A percentile compares a stretch with the other conserved stretches of the same genome.
Evolutionary conservation across 169 alveolate species (phyloP).

Genomic region (Hammondia hammondi): DNA sequence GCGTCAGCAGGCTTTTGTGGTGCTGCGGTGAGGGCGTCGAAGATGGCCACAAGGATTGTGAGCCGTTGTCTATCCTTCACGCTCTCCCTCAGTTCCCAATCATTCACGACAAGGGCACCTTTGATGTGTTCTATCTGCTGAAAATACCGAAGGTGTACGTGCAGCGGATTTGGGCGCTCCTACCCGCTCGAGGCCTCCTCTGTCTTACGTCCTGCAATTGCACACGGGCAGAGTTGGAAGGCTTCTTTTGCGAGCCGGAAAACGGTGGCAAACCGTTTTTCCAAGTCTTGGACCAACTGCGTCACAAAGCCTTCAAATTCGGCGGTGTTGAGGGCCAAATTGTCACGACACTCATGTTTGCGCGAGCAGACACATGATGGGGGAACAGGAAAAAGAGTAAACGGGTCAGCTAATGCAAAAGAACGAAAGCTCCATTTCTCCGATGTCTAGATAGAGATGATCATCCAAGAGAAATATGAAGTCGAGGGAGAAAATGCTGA

Average conservation of each 20-base stretch:
- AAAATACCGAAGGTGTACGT: constrained; percentile 60
- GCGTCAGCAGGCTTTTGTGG: no score
- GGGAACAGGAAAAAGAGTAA: background rate
- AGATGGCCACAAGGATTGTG: background rate
- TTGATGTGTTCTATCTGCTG: constrained; percentile 63
- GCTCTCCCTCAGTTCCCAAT: constrained; percentile 59
- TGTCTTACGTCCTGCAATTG: constrained; percentile 67
- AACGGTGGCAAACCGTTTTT: constrained; percentile 1
- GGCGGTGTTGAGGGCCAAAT: constrained; percentile 67
- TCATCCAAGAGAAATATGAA: no score
- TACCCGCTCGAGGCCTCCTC: constrained; percentile 50
- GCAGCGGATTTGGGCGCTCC: constrained; percentile 43
- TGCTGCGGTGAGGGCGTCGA: background rate
- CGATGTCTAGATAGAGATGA: no score
- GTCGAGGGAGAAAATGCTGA: no score
- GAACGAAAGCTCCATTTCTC: no score
- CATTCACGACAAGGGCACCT: constrained; percentile 65
- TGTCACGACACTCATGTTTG: constrained; percentile 56
- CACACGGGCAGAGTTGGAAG: constrained; percentile 64
- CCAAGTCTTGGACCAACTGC: constrained; percentile 50
- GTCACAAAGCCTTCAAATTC: constrained; percentile 60
- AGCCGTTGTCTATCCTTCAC: background rate
- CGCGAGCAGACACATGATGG: background rate
- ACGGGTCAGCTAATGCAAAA: no score
- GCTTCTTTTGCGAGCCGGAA: constrained; percentile 25